Conservation (phyloP, 2,329 filamentous ascomycete species). For the Cordyceps javanica region DNA sequence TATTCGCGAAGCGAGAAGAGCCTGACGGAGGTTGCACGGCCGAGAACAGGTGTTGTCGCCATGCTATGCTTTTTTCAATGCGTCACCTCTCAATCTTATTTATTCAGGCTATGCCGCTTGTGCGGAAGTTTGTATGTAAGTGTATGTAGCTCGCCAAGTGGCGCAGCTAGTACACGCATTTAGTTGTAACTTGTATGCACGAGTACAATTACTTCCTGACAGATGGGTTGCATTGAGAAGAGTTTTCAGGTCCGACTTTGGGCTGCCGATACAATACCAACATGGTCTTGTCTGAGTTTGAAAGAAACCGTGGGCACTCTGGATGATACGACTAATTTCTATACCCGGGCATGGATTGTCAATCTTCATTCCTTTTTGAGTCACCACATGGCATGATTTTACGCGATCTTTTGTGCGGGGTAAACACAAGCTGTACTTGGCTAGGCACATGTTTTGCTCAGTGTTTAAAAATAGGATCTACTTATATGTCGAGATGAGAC, state of each 20-base stretch:
- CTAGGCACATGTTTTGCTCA: neutral
- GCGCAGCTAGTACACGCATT: neutral
- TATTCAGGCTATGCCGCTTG: neutral
- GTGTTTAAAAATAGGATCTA: neutral
- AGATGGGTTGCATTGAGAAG: neutral
- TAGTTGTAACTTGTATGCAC: neutral
- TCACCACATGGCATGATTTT: neutral
- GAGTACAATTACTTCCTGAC: neutral
- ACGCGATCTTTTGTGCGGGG: slow-evolving; percentile 4
- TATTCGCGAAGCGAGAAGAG: neutral
- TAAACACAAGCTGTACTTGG: neutral
- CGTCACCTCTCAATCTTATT: neutral
- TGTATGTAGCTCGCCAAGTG: neutral
- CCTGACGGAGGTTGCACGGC: neutral
- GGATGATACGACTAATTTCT: neutral
- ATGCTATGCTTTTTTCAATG: neutral
- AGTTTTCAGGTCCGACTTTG: neutral
- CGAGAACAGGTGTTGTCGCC: neutral
- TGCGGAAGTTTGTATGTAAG: neutral
- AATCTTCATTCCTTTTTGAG: neutral
- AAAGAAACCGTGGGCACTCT: neutral
- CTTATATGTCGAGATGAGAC: too few species aligned
- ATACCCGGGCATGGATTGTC: neutral
- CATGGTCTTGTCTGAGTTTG: neutral
- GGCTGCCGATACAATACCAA: neutral